Percentiles rank a stretch among this genome's conserved stretches.
phyloP scores from a whole-genome alignment of 768 basidiomycete species.

The Trametes meyenii region DNA sequence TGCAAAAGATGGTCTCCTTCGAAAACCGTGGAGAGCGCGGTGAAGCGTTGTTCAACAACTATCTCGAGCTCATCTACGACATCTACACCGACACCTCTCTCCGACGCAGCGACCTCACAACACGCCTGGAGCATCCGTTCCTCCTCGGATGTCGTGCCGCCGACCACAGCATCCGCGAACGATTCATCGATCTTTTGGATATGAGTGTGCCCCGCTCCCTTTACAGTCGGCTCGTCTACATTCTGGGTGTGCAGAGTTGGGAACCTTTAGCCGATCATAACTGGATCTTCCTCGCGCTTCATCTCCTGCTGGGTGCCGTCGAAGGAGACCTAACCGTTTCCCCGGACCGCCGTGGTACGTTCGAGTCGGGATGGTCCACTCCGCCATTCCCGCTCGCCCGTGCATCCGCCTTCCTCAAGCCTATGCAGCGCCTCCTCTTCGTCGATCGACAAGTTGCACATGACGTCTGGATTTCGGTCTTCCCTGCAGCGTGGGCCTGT shows the following conservation, averaged over 20 bases:
- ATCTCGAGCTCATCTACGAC: constrained; percentile 87
- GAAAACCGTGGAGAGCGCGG: constrained; percentile 81
- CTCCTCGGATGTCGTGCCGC: constrained; percentile 87
- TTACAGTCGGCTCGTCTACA: constrained; percentile 80
- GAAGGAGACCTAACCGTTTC: constrained; percentile 48
- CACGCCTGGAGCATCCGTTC: constrained; percentile 91
- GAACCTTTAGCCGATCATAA: constrained; percentile 89
- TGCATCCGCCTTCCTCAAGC: constrained; percentile 60
- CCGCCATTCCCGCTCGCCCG: constrained; percentile 48
- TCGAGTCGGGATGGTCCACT: constrained; percentile 37
- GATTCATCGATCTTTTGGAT: constrained; percentile 90
- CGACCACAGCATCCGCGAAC: constrained; percentile 75
- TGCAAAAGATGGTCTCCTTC: constrained; percentile 86
- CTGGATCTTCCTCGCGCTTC: constrained; percentile 91
- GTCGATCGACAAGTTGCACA: constrained; percentile 79
- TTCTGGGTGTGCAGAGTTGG: constrained; percentile 94
- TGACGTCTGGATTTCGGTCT: constrained; percentile 84
- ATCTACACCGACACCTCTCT: constrained; percentile 89
- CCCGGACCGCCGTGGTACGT: constrained; percentile 43
- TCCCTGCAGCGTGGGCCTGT: constrained; percentile 84
- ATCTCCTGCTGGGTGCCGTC: constrained; percentile 82
- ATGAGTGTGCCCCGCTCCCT: constrained; percentile 84
- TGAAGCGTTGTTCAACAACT: constrained; percentile 79
- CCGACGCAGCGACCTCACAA: constrained; percentile 91
- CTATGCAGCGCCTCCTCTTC: constrained; percentile 82